Evolutionary conservation across 1,139 yeast species (phyloP), one percentile per base, ranked within the genome.

Genomic region (Taiozyma sp.): DNA sequence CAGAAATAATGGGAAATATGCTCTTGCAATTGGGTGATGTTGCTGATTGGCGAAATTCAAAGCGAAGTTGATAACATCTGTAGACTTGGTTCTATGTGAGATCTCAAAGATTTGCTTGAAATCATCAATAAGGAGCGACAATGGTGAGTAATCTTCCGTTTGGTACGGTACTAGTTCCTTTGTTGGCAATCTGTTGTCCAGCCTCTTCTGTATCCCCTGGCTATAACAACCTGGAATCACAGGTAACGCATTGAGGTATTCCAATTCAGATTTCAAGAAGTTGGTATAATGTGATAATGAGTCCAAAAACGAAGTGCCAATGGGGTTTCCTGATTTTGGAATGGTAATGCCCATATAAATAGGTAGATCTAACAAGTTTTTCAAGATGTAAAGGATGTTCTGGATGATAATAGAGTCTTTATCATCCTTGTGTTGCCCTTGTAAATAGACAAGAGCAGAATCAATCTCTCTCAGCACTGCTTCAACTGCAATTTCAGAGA

Each of bases 141-240:
- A 51, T 19, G 65, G 64, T 36, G 59, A 29, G 54, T 62, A 58
- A 57, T 65, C 62, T 57, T 58, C 54, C 49, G 59, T 55, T 53
- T 60, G 43, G 57, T 78, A 66, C 2, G 61, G 52, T 0, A 63
- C 57, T 16, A 81, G 60, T 0, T 71, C 71, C 40, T 75, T 70
- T 1, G 84, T 84, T 14, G 90, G 87, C 46, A 81, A 76, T 52
- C 76, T 75, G 64, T 85, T 85, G 54, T 79, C 79, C 41, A 78
- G 67, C 53, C 80, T 78, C 45, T 70, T 75, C 55, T 78, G 81
- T 30, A 75, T 70, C 4, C 75, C 74, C 46, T 71, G 68, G 43
- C 85, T 84, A 50, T 82, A 80, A 52, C 79, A 79, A 23, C 76
- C 78, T 4, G 71, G 45, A 76, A 70, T 49, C 8, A 72, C 70